Conservation (phyloP, 106 monocot genomes). For the Dendrobium chrysotoxum region DNA sequence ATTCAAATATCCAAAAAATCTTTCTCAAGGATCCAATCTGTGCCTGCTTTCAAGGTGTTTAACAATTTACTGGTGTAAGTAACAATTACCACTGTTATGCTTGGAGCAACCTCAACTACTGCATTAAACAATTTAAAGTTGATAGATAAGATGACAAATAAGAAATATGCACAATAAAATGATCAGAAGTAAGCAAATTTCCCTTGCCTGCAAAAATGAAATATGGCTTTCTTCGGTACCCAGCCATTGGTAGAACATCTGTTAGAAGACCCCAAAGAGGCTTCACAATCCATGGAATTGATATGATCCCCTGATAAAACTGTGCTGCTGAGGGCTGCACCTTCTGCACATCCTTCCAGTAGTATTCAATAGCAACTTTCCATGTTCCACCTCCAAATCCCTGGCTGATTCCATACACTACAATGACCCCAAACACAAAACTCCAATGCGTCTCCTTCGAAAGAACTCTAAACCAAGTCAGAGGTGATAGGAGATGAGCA, state of each 20-base stretch:
- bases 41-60: neutral
- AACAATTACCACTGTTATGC: neutral
- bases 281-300: conserved; percentile 85
- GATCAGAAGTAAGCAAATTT: neutral
- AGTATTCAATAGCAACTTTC: conserved; percentile 62
- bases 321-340: conserved; percentile 69
- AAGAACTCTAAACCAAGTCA: conserved; percentile 61
- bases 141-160: neutral
- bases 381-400: conserved; percentile 53
- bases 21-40: no score
- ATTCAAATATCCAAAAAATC: no score
- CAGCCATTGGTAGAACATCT: conserved; percentile 70
- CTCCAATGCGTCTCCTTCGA: conserved; percentile 65
- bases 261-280: conserved; percentile 90
- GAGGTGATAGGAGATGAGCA: conserved; percentile 13
- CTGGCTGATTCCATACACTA: conserved; percentile 65
- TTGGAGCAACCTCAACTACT: neutral
- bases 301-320: conserved; percentile 65
- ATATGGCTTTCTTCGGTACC: conserved; percentile 71
- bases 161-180: neutral
- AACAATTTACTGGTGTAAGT: neutral
- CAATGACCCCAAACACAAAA: conserved; percentile 57
- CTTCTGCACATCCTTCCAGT: conserved; percentile 89
- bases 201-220: conserved; percentile 59
- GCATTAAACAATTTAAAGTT: neutral